Evolutionary conservation across 352 stramenopile species (phyloP).

Genomic region (Elongisporangium senticosum): DNA sequence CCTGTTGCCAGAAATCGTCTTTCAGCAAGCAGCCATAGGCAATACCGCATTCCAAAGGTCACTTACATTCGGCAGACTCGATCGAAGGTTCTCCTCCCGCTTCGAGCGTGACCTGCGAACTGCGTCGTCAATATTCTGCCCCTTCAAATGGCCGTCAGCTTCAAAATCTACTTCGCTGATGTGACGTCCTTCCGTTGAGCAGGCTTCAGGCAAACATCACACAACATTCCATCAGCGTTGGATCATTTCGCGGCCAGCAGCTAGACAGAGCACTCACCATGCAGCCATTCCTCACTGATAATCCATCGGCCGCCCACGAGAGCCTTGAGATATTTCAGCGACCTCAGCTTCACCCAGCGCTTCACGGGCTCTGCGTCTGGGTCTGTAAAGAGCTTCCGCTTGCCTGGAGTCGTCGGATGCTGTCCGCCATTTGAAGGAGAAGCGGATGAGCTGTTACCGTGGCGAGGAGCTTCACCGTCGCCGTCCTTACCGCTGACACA

Average conservation of each 20-base stretch:
- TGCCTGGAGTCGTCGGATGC: slow-evolving; percentile 11
- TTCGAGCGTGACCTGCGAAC: slow-evolving; percentile 38
- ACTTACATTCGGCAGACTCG: slow-evolving; percentile 18
- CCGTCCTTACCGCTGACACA: slow-evolving; percentile 44
- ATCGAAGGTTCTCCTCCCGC: slow-evolving; percentile 32
- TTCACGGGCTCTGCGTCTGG: slow-evolving; percentile 10
- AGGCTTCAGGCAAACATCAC: slow-evolving; percentile 22
- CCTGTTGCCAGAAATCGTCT: background rate
- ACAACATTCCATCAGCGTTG: slow-evolving; percentile 1
- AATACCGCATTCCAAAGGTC: background rate
- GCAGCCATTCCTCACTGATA: slow-evolving; percentile 76
- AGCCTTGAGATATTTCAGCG: slow-evolving; percentile 84
- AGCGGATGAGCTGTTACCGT: background rate
- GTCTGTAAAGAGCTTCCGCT: slow-evolving; percentile 47
- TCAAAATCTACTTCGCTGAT: slow-evolving; percentile 52
- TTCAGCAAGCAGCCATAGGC: background rate
- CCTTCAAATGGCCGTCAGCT: slow-evolving; percentile 57
- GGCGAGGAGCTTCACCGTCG: slow-evolving; percentile 11
- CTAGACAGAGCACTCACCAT: slow-evolving; percentile 20
- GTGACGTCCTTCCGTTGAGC: slow-evolving; percentile 21
- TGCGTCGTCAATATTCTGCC: slow-evolving; percentile 36
- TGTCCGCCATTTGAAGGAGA: slow-evolving; percentile 10
- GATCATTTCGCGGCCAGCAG: background rate
- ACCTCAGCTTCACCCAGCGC: slow-evolving; percentile 80
- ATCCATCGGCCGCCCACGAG: slow-evolving; percentile 77